Conservation (phyloP, 2,329 filamentous ascomycete genomes). For the Botrytis elliptica region DNA sequence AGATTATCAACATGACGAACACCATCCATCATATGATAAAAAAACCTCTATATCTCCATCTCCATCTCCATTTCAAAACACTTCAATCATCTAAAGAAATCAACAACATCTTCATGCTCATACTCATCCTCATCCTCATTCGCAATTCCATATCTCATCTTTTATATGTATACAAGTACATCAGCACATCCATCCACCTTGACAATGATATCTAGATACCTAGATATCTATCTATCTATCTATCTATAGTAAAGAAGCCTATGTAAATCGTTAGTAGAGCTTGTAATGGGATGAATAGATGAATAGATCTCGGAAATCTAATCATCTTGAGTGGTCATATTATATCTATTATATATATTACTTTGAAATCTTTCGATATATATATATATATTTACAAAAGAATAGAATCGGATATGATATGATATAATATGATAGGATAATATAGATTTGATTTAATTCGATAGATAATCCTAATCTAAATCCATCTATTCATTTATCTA, state of each 20-base stretch:
- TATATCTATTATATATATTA: too few relatives aligned
- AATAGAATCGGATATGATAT: too few relatives aligned
- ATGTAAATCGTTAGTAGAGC: not conserved
- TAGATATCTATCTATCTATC: too few relatives aligned
- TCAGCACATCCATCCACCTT: not conserved
- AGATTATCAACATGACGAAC: not conserved
- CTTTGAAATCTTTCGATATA: too few relatives aligned
- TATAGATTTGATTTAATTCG: too few relatives aligned
- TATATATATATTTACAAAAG: too few relatives aligned
- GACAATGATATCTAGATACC: too few relatives aligned
- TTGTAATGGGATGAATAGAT: not conserved
- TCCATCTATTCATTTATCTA: too few relatives aligned
- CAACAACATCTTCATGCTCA: not conserved
- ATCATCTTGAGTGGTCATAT: too few relatives aligned
- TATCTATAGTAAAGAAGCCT: not conserved
- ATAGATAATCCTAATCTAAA: too few relatives aligned
- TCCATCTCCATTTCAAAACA: not conserved
- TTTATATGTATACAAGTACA: not conserved
- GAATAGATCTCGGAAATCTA: too few relatives aligned
- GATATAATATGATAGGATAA: too few relatives aligned
- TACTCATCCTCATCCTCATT: not conserved
- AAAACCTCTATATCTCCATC: not conserved
- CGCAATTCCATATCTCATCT: not conserved
- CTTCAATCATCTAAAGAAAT: not conserved
- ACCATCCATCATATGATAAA: not conserved